phyloP scores from a whole-genome alignment of 2,329 filamentous ascomycete species.

The Diaporthe velutina region DNA sequence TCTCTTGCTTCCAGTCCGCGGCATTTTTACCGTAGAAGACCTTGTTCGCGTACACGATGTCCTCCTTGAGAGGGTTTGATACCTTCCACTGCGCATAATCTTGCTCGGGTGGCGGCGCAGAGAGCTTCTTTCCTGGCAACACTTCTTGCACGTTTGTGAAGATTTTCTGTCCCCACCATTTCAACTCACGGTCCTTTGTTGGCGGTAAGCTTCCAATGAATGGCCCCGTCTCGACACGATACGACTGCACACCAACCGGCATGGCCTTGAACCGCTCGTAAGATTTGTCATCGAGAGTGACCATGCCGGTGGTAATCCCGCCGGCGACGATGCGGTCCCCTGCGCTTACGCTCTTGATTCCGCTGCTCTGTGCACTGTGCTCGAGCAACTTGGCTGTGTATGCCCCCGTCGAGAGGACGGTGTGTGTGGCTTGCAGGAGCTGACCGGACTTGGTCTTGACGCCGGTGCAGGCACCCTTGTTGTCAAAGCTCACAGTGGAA shows the following conservation, averaged over 20 bases:
- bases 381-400: slow-evolving; percentile 70
- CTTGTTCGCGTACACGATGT: slow-evolving; percentile 68
- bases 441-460: slow-evolving; percentile 61
- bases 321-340: slow-evolving; percentile 69
- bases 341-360: slow-evolving; percentile 61
- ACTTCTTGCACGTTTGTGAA: slow-evolving; percentile 69
- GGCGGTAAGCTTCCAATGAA: slow-evolving; percentile 71
- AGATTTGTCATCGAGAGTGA: slow-evolving; percentile 62
- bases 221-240: slow-evolving; percentile 52
- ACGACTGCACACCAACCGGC: slow-evolving; percentile 62
- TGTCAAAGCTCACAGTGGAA: slow-evolving; percentile 60
- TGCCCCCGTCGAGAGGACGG: slow-evolving; percentile 68
- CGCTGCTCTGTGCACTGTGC: slow-evolving; percentile 61
- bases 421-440: slow-evolving; percentile 60
- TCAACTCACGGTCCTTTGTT: slow-evolving; percentile 62
- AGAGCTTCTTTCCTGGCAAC: slow-evolving; percentile 66
- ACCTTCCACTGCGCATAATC: slow-evolving; percentile 77
- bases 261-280: slow-evolving; percentile 60
- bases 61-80: slow-evolving; percentile 65
- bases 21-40: slow-evolving; percentile 71
- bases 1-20: slow-evolving; percentile 68
- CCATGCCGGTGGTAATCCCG: slow-evolving; percentile 71
- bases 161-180: slow-evolving; percentile 73
- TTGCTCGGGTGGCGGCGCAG: slow-evolving; percentile 64
- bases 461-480: slow-evolving; percentile 59